Percentiles rank a stretch among this genome's conserved stretches.
phyloP scores from a whole-genome alignment of 768 basidiomycete genomes.

The Thelephora ganbajun region DNA sequence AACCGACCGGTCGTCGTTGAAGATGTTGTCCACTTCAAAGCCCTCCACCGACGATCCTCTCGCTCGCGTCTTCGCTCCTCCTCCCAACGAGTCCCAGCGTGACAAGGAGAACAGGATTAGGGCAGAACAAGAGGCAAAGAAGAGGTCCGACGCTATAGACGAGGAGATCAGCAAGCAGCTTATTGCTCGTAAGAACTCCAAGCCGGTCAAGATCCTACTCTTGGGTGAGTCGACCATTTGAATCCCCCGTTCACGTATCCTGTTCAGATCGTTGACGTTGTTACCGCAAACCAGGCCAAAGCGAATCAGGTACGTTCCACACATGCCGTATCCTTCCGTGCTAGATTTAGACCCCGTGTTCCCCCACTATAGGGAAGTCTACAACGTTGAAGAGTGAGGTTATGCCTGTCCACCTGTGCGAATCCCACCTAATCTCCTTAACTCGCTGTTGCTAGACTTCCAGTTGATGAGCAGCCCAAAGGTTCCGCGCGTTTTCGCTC shows the following conservation, averaged over 20 bases:
- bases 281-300: slow-evolving; percentile 14
- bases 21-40: slow-evolving; percentile 1
- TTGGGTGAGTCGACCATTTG: slow-evolving; percentile 15
- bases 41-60: slow-evolving; percentile 36
- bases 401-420: background rate
- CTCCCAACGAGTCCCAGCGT: slow-evolving; percentile 36
- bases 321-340: background rate
- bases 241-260: background rate
- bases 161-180: slow-evolving; percentile 21
- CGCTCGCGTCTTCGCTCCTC: slow-evolving; percentile 36
- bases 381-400: slow-evolving; percentile 24
- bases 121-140: slow-evolving; percentile 41
- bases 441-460: slow-evolving; percentile 34
- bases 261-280: background rate
- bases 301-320: slow-evolving; percentile 17
- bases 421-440: background rate
- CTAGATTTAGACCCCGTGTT: background rate
- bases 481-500: slow-evolving; percentile 5
- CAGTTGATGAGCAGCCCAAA: slow-evolving; percentile 49
- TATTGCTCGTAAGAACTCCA: slow-evolving; percentile 14
- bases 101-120: slow-evolving; percentile 29
- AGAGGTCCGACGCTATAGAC: slow-evolving; percentile 36
- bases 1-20: slow-evolving; percentile 1
- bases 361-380: slow-evolving; percentile 17
- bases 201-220: slow-evolving; percentile 21